Conservation (phyloP, 2,329 filamentous ascomycete genomes). For the Trichoderma sp. region DNA sequence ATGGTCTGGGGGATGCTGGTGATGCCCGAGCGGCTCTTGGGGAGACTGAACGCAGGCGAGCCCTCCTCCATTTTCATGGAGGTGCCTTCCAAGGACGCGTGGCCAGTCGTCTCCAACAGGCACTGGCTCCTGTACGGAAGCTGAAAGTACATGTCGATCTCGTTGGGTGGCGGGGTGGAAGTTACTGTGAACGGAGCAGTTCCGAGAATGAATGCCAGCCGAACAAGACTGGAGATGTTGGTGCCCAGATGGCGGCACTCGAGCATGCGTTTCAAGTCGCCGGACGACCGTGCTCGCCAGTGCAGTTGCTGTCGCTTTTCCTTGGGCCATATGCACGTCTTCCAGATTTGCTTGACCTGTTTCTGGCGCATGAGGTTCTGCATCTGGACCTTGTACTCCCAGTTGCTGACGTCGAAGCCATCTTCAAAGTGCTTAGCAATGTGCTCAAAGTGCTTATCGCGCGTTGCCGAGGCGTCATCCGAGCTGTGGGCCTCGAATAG, state of each 20-base stretch:
- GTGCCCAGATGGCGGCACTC: slow-evolving; percentile 43
- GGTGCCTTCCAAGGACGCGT: slow-evolving; percentile 23
- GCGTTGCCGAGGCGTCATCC: slow-evolving; percentile 36
- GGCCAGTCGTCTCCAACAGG: slow-evolving; percentile 33
- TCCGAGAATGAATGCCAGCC: slow-evolving; percentile 43
- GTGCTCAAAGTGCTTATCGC: slow-evolving; percentile 46
- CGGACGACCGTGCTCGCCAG: slow-evolving; percentile 42
- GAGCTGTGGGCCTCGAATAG: slow-evolving; percentile 40
- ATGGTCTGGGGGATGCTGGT: slow-evolving; percentile 31
- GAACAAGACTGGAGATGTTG: slow-evolving; percentile 41
- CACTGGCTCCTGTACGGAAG: slow-evolving; percentile 38
- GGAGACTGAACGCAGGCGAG: slow-evolving; percentile 25
- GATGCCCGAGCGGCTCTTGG: slow-evolving; percentile 30
- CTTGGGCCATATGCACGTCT: slow-evolving; percentile 46
- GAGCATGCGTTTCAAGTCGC: slow-evolving; percentile 44
- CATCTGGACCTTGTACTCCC: slow-evolving; percentile 43
- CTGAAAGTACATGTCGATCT: slow-evolving; percentile 40
- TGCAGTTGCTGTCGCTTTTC: slow-evolving; percentile 39
- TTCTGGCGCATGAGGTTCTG: slow-evolving; percentile 45
- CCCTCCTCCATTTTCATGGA: slow-evolving; percentile 31
- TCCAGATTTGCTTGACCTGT: slow-evolving; percentile 44
- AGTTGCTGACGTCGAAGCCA: slow-evolving; percentile 40
- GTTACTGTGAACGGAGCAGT: slow-evolving; percentile 39
- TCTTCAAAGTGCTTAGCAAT: slow-evolving; percentile 47
- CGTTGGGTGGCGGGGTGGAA: slow-evolving; percentile 37